Percentiles rank a stretch among this genome's conserved stretches.
Conservation (phyloP, 1,284 basidiomycete species). For the Laetiporus sulphureus region DNA sequence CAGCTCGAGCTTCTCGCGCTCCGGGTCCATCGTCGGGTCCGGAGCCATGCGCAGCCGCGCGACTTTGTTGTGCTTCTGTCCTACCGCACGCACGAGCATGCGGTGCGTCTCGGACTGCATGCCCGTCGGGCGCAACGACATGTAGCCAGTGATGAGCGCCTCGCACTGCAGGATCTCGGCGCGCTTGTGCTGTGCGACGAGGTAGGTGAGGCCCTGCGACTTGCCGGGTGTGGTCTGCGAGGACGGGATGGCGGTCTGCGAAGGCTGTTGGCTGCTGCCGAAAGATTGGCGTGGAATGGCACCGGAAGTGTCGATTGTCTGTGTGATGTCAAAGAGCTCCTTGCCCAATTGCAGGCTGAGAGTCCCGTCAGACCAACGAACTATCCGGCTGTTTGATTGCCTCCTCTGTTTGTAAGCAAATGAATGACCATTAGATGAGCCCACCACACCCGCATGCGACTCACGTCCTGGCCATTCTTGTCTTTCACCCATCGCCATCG, state of each 20-base stretch:
- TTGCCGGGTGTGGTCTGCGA: conserved; percentile 25
- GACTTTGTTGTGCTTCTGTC: conserved; percentile 77
- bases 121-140: conserved; percentile 80
- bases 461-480: conserved; percentile 60
- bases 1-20: conserved; percentile 65
- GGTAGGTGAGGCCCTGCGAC: conserved; percentile 75
- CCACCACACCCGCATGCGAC: conserved; percentile 22
- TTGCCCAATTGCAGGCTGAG: conserved; percentile 83
- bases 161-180: conserved; percentile 83
- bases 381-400: conserved; percentile 82
- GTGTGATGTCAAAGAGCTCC: conserved; percentile 85
- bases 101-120: conserved; percentile 89
- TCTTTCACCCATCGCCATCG: conserved; percentile 87
- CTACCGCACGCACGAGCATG: conserved; percentile 81
- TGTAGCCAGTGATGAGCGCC: conserved; percentile 74
- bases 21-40: conserved; percentile 66
- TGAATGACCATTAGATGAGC: conserved; percentile 1
- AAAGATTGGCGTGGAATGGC: conserved; percentile 47
- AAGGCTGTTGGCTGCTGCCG: conserved; percentile 33
- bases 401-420: conserved; percentile 39
- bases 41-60: conserved; percentile 71
- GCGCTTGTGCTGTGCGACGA: conserved; percentile 85
- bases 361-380: conserved; percentile 90
- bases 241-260: conserved; percentile 27
- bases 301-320: conserved; percentile 68